Base-by-base conservation (phyloP, 192 early-diverging fungal species). In the Physocladia obscura region DNA sequence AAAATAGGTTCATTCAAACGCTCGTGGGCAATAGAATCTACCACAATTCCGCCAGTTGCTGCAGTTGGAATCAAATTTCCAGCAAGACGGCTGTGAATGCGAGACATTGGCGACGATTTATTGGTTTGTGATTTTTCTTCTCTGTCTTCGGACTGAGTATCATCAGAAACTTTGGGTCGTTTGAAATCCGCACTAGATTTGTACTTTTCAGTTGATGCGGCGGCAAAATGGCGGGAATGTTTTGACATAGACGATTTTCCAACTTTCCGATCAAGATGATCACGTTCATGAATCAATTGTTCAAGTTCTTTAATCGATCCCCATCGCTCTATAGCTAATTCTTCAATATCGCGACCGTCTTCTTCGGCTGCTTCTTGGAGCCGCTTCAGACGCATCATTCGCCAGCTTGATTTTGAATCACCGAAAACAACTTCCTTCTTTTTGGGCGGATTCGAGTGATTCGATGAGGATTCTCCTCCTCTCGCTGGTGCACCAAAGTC, bases 301-400 rank as follows among this genome's bases (percentile, higher is more conserved):
- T 89, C 62, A 27, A 82, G 85, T 55, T 86, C 89, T 35, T 86
- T 84, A 72, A 89, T 61, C 30, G 88, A 89, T 78, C 90, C 90
- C 67, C 87, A 92, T 61, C 88, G 77, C 62, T 92, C 90, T 6
- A 90, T 8, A 3, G 87, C 91, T 22, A 92, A 82, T 32, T 91
- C 85, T 21, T 89, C 77, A 15, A 89, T 65, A 5, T 78, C 50
- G 27, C 85, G 74, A 5, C 79, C 79, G 57, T 89, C 87, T 55
- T 91, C 89, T 49, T 85, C 81, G 3, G 91, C 90, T 13, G 84
- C 81, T 51, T 93, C 90, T 67, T 75, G 77, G 26, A 86, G 78
- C 34, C 87, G 77, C 57, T 81, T 83, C 29, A 93, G 76, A 55
- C 92, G 92, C 68, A 89, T 88, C 91, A 93, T 93, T 49, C 91